Evolutionary conservation across 306 rosid genomes (phyloP), one percentile per base, ranked within the genome.

Genomic region (Potentilla sterilis): DNA sequence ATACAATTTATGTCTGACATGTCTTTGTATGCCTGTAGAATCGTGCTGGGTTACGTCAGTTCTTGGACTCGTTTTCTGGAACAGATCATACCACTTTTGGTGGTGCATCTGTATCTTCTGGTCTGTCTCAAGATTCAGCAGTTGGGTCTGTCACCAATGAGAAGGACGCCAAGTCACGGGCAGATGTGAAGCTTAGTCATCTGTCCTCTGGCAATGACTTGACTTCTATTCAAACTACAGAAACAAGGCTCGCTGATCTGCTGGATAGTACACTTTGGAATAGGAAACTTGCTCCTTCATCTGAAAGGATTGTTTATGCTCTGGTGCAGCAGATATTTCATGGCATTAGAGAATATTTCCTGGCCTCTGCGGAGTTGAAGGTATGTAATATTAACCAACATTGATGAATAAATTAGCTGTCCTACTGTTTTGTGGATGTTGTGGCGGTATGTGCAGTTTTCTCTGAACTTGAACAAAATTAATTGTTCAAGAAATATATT

Each of bases 181-280:
- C 86, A 73, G 97, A 92, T 80, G 99, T 95, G 75, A 95, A 90
- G 84, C 97, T 95, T 74, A 92, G 99, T 78, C 97, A 92, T 69
- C 79, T 95, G 84, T 97, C 93, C 52, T 86, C 92, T 46, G 91
- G 96, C 79, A 76, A 79, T 41, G 99, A 95, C 86, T 81, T 93
- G 49, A 70, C 85, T 38, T 82, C 89, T 61, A 79, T 72, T 67
- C 97, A 90, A 66, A 81, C 96, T 28, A 78, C 95, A 21, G 99
- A 95, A 79, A 86, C 99, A 72, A 92, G 83, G 88, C 96, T 95
- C 78, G 99, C 96, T 61, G 99, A 95, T 82, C 97, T 95, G 83
- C 86, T 95, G 46, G 99, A 95, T 81, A 85, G 97, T 75, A 95
- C 99, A n/a, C 97, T 95, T 61, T 92, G 99, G 97, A 95, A 92